Base-by-base conservation (phyloP, 2,329 filamentous ascomycete genomes). In the Arachnopeziza araneosa region DNA sequence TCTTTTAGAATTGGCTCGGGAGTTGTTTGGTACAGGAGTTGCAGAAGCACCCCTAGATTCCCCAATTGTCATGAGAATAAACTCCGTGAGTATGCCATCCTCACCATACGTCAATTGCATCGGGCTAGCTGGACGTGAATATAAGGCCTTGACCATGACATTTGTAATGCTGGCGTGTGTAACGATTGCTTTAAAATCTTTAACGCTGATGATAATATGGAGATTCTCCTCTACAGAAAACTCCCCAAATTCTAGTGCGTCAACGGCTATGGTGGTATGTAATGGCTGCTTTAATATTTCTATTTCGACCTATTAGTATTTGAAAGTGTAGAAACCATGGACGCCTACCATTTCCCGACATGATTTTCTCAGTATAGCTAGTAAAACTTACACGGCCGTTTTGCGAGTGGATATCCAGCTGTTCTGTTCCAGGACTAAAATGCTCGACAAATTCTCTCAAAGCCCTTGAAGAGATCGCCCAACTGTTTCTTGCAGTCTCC, bases 1-100 rank as follows among this genome's bases (percentile, higher is more conserved):
- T 56, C 65, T 63, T 36, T 70, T 71, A 1, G 70, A 68, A 26
- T 30, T 60, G 57, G 59, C 60, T 64, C 70, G 63, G 23, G 65
- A 60, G 3, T 57, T 60, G 57, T 67, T 67, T 51, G 66, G 65
- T 17, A 56, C 65, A 54, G 70, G 69, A 50, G 67, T 66, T 22
- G 64, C 60, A 7, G 70, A 71, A 51, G 58, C 60, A 21, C 60
- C 65, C 57, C 70, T 68, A 19, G 63, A 78, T 65, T 91, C 88
- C 17, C 89, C 90, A 9, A 89, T 85, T 0, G 90, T 93, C 89
- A 92, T 93, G 62, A 93, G 80, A 51, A 91, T 88, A 67, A 92
- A 93, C 65, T 93, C 87, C 72, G 86, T 90, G 48, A 83, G 75
- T 32, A 93, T 79, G 36, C 86, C 88, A 60, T 88, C 85, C 50